phyloP scores from a whole-genome alignment of 352 stramenopile genomes.

The Phytopythium delawarense region DNA sequence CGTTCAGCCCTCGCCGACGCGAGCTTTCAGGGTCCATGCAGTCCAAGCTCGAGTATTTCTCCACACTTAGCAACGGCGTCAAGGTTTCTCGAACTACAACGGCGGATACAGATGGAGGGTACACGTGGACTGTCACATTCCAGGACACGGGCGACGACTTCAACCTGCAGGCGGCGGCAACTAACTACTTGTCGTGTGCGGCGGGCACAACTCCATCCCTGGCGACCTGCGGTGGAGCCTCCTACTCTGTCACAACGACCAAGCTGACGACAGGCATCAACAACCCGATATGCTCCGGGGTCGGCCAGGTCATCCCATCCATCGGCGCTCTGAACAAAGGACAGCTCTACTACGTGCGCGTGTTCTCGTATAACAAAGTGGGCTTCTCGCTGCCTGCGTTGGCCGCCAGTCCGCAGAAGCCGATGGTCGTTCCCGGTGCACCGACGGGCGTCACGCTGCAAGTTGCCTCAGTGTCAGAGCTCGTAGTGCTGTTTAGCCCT shows the following conservation, averaged over 20 bases:
- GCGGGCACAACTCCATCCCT: constrained; percentile 5
- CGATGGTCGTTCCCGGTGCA: constrained; percentile 71
- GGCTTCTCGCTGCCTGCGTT: constrained; percentile 82
- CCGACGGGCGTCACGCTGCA: constrained; percentile 70
- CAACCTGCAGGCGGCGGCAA: constrained; percentile 26
- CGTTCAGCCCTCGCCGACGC: constrained; percentile 23
- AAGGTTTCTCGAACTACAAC: constrained; percentile 64
- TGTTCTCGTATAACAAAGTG: constrained; percentile 94
- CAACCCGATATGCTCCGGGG: constrained; percentile 72
- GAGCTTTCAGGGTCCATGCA: constrained; percentile 65
- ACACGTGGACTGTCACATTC: constrained; percentile 91
- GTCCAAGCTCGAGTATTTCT: constrained; percentile 60
- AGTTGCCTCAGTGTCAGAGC: constrained; percentile 73
- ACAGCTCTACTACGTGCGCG: constrained; percentile 91
- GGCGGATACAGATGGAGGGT: constrained; percentile 40
- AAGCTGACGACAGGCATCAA: constrained; percentile 68
- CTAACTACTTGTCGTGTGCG: constrained; percentile 21
- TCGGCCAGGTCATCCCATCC: constrained; percentile 66
- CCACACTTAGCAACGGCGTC: constrained; percentile 46
- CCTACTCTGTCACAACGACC: constrained; percentile 43
- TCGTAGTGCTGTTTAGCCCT: constrained; percentile 89
- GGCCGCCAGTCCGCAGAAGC: constrained; percentile 55
- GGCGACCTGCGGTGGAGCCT: constrained; percentile 18
- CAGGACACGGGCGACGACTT: constrained; percentile 84
- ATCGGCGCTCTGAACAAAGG: constrained; percentile 79